Percentiles rank a stretch among this genome's conserved stretches.
Conservation (phyloP, 768 basidiomycete genomes). For the Suillus lakei region DNA sequence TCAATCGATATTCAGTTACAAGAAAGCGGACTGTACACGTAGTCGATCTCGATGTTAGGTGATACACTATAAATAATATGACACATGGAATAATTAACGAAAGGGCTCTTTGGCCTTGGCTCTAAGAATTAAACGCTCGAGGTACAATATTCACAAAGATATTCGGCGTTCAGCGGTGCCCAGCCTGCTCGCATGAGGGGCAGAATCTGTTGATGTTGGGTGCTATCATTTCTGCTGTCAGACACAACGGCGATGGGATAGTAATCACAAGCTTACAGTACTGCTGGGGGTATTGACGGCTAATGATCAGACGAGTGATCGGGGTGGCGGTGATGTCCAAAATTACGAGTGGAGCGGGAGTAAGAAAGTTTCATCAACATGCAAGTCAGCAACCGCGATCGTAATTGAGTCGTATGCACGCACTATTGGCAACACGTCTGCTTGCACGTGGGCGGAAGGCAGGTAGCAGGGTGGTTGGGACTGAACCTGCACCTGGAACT, state of each 20-base stretch:
- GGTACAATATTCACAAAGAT: conserved; percentile 7
- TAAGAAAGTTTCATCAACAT: neutral
- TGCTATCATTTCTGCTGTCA: conserved; percentile 32
- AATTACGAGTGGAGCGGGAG: conserved; percentile 2
- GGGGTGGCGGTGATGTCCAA: neutral
- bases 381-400: conserved; percentile 5
- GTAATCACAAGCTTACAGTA: conserved; percentile 40
- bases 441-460: conserved; percentile 48
- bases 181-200: conserved; percentile 42
- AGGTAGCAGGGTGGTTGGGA: conserved; percentile 50
- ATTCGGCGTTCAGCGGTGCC: conserved; percentile 23
- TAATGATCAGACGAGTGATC: conserved; percentile 18
- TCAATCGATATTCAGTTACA: conserved; percentile 26
- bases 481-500: conserved; percentile 57
- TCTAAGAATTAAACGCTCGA: conserved; percentile 18
- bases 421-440: conserved; percentile 55
- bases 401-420: conserved; percentile 18
- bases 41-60: conserved; percentile 13
- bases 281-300: conserved; percentile 51
- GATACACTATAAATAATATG: conserved; percentile 16
- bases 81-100: conserved; percentile 28
- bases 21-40: conserved; percentile 24
- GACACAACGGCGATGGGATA: neutral
- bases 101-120: conserved; percentile 10
- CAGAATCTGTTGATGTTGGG: conserved; percentile 47